phyloP scores from a whole-genome alignment of 192 early-diverging fungal species.

The Allomyces arbusculus region DNA sequence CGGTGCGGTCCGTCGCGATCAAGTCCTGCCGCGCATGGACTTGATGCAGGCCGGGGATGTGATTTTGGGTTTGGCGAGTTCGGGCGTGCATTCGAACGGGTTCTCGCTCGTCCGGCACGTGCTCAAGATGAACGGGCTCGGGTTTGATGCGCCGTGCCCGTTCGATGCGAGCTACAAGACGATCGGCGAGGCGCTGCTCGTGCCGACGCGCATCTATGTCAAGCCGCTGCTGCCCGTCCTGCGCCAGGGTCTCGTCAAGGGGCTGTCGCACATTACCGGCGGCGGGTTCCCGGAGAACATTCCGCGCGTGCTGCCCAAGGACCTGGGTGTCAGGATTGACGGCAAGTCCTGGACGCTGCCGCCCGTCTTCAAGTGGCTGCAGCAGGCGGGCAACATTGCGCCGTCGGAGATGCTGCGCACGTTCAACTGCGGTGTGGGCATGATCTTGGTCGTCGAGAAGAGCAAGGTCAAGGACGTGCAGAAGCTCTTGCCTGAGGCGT shows the following conservation, averaged over 20 bases:
- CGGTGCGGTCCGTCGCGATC: conserved; percentile 77
- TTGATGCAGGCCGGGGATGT: conserved; percentile 60
- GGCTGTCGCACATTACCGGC: conserved; percentile 94
- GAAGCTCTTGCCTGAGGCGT: conserved; percentile 24
- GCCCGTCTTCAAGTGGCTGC: conserved; percentile 89
- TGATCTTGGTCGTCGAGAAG: conserved; percentile 68
- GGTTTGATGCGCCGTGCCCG: conserved; percentile 61
- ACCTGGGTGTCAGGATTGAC: conserved; percentile 66
- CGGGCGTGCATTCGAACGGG: conserved; percentile 97
- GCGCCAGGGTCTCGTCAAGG: conserved; percentile 59
- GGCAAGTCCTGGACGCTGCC: conserved; percentile 60
- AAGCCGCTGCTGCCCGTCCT: conserved; percentile 71
- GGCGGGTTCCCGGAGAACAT: conserved; percentile 98
- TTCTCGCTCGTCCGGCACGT: conserved; percentile 93
- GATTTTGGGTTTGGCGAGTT: conserved; percentile 79
- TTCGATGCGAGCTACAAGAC: conserved; percentile 34
- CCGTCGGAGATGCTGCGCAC: conserved; percentile 82
- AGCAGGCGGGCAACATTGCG: conserved; percentile 56
- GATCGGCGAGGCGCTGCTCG: conserved; percentile 69
- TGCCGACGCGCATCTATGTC: conserved; percentile 92
- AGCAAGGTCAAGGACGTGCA: conserved; percentile 40
- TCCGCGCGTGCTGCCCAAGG: conserved; percentile 74
- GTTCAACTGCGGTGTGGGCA: conserved; percentile 98
- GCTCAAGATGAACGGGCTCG: conserved; percentile 40
- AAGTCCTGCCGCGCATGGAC: conserved; percentile 67